A percentile compares a stretch with the other conserved stretches of the same genome.
These are phyloP conservation scores for Pythium dissotocum DNA, from an alignment of 352 stramenopile species.

Conservation along the genomic window DNA sequence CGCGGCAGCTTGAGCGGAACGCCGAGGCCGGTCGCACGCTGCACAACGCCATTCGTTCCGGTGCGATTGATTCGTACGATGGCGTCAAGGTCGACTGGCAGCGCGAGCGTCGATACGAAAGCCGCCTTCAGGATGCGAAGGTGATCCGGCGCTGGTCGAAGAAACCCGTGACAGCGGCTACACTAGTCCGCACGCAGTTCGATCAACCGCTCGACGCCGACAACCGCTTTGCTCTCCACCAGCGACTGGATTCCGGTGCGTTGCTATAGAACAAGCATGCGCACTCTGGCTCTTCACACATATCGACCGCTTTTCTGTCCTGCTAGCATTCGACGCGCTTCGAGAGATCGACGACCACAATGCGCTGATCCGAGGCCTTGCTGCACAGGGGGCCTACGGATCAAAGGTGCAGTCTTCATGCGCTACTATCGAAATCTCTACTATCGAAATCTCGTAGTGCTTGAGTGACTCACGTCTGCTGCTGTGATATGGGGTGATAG, in stretches of 20 bases:
- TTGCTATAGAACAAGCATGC: too few relatives aligned
- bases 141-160: conserved; percentile 35
- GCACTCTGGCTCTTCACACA: background rate
- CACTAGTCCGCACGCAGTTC: conserved; percentile 61
- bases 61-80: conserved; percentile 61
- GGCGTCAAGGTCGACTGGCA: conserved; percentile 74
- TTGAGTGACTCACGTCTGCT: too few relatives aligned
- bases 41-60: conserved; percentile 65
- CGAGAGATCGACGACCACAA: conserved; percentile 73
- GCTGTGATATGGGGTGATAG: conserved; percentile 23
- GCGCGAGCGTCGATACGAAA: conserved; percentile 61
- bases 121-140: conserved; percentile 51
- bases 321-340: conserved; percentile 55
- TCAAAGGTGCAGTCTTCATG: conserved; percentile 38
- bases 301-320: background rate
- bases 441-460: too few relatives aligned
- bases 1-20: conserved; percentile 54
- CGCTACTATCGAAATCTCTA: background rate
- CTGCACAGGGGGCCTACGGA: conserved; percentile 44
- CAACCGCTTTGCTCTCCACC: conserved; percentile 29
- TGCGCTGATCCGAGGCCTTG: conserved; percentile 51
- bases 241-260: conserved; percentile 58
- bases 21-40: conserved; percentile 50
- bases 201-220: conserved; percentile 33
- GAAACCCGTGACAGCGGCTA: conserved; percentile 32